These are phyloP conservation scores for Dorcoceras hygrometricum DNA, from an alignment of 257 asterid species.

Conservation along the genomic window DNA sequence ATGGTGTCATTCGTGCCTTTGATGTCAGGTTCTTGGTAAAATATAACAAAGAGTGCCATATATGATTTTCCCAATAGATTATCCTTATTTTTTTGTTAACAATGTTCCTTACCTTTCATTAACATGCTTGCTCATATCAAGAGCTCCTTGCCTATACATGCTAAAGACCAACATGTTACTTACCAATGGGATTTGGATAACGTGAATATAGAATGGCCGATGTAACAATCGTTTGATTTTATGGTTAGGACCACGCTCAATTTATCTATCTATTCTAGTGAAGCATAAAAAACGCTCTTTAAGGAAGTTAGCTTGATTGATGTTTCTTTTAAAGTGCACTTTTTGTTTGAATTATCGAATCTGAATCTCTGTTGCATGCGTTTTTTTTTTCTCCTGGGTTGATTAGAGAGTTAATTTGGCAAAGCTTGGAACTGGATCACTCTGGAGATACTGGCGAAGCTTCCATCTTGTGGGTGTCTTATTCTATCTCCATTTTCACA, in stretches of 20 bases:
- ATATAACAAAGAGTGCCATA: background rate
- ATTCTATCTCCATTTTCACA: slow-evolving; percentile 5
- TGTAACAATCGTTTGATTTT: background rate
- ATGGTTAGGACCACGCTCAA: background rate
- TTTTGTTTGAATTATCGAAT: background rate
- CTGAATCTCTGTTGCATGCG: slow-evolving; percentile 12
- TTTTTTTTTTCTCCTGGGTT: slow-evolving; percentile 21
- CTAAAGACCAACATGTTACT: background rate
- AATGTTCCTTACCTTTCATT: background rate
- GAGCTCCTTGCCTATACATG: background rate
- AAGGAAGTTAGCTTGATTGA: background rate
- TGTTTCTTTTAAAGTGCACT: slow-evolving; percentile 5
- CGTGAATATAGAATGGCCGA: background rate
- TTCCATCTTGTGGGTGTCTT: slow-evolving; percentile 61
- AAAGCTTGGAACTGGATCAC: slow-evolving; percentile 74
- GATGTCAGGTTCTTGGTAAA: slow-evolving; percentile 12
- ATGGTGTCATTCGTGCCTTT: background rate
- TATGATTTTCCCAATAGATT: background rate
- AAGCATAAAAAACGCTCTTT: background rate
- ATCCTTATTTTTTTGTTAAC: background rate
- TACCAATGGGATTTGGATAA: background rate
- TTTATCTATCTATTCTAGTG: background rate
- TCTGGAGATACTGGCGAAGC: slow-evolving; percentile 79
- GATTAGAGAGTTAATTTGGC: slow-evolving; percentile 59
- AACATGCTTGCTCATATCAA: background rate